A percentile compares a stretch with the other conserved stretches of the same genome.
Conservation (phyloP, 2,329 filamentous ascomycete species). For the Sarocladium kiliense region DNA sequence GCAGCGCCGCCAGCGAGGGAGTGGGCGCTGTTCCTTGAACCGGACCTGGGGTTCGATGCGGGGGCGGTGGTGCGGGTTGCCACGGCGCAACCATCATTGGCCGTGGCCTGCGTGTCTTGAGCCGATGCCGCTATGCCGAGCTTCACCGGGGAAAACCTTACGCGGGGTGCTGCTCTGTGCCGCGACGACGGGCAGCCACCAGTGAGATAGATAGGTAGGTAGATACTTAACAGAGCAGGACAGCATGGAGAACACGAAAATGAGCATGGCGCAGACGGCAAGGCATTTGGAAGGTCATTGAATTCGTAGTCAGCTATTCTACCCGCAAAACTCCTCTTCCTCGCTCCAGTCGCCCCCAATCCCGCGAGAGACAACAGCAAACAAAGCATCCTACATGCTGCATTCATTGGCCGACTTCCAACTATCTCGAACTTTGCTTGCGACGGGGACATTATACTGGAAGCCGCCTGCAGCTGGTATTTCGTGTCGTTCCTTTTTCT, state of each 20-base stretch:
- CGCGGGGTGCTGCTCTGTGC: too few species aligned
- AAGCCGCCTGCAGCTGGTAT: constrained; percentile 1
- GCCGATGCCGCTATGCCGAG: constrained; percentile 14
- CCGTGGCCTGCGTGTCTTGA: neutral
- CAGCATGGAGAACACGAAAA: too few species aligned
- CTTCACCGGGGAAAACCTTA: constrained; percentile 9
- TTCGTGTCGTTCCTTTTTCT: constrained; percentile 9
- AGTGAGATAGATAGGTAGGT: too few species aligned
- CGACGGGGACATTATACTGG: neutral
- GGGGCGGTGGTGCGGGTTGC: neutral
- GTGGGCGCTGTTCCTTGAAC: neutral
- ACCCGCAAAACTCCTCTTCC: neutral
- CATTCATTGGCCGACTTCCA: neutral
- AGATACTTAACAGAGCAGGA: too few species aligned
- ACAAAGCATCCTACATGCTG: constrained; percentile 6
- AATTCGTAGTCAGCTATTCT: constrained; percentile 6
- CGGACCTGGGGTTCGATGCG: too few species aligned
- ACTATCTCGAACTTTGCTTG: neutral
- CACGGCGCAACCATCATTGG: constrained; percentile 4
- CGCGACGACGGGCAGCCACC: too few species aligned
- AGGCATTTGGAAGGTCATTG: constrained; percentile 9
- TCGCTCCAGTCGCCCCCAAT: neutral
- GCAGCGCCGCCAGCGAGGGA: too few species aligned
- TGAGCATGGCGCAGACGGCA: too few species aligned
- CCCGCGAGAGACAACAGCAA: constrained; percentile 1